Percentiles rank a stretch among this genome's conserved stretches.
phyloP scores from a whole-genome alignment of 371 early-diverging fungal genomes.

The Haplosporangium sp. region DNA sequence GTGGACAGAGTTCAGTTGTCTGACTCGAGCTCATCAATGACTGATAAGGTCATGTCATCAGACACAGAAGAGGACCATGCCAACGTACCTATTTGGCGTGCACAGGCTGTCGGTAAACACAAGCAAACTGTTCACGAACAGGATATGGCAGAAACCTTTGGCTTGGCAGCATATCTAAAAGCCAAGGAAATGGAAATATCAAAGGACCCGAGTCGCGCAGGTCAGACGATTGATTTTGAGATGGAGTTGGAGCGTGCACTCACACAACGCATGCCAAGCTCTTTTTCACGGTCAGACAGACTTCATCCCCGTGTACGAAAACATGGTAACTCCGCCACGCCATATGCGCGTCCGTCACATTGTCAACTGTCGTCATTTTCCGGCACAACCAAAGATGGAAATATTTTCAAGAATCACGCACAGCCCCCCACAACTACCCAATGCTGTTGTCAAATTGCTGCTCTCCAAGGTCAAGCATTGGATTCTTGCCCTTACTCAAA shows the following conservation, averaged over 20 bases:
- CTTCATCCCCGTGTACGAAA: conserved; percentile 23
- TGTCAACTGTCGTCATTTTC: conserved; percentile 30
- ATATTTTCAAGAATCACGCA: not conserved
- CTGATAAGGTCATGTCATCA: conserved; percentile 12
- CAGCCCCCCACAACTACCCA: conserved; percentile 31
- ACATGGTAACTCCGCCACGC: conserved; percentile 19
- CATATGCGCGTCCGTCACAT: conserved; percentile 45
- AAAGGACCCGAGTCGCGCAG: conserved; percentile 34
- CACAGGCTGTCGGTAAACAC: conserved; percentile 47
- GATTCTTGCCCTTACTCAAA: conserved; percentile 40
- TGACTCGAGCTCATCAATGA: not conserved
- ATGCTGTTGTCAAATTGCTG: conserved; percentile 54
- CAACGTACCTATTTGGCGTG: conserved; percentile 43
- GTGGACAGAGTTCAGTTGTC: conserved; percentile 34
- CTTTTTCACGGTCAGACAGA: conserved; percentile 42
- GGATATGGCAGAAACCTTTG: conserved; percentile 52
- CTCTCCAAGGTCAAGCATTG: conserved; percentile 39
- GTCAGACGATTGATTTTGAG: conserved; percentile 49
- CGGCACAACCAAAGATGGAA: conserved; percentile 2
- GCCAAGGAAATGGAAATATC: conserved; percentile 40
- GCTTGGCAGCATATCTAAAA: conserved; percentile 48
- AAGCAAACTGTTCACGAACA: conserved; percentile 48
- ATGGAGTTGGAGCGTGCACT: conserved; percentile 49
- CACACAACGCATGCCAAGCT: conserved; percentile 47
- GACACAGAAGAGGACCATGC: conserved; percentile 8